A percentile compares a stretch with the other conserved stretches of the same genome.
Evolutionary conservation across 2,329 filamentous ascomycete species (phyloP).

Genomic region (Biscogniauxia mediterranea): DNA sequence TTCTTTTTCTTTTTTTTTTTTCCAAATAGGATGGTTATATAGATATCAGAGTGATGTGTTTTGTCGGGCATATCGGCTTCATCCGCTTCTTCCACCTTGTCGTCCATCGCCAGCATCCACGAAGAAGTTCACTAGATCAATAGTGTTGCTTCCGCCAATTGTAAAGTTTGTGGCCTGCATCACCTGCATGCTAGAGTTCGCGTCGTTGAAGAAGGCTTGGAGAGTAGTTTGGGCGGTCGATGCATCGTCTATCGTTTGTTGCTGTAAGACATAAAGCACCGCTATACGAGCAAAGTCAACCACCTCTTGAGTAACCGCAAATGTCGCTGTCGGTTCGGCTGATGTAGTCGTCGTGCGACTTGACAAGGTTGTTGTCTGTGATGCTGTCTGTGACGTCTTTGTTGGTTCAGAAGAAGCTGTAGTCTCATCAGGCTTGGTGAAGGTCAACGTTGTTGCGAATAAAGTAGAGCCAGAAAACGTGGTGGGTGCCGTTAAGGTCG

Average conservation of each 20-base stretch:
- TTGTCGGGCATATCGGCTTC: background rate
- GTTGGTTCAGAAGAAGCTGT: constrained; percentile 18
- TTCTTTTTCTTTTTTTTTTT: background rate
- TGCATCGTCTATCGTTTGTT: constrained; percentile 49
- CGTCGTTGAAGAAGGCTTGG: constrained; percentile 52
- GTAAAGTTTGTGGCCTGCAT: constrained; percentile 41
- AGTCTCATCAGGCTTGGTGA: constrained; percentile 12
- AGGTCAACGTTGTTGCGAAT: constrained; percentile 32
- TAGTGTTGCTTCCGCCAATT: constrained; percentile 44
- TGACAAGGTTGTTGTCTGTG: constrained; percentile 26
- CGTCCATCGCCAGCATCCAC: constrained; percentile 36
- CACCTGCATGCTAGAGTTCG: constrained; percentile 30
- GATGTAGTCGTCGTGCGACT: constrained; percentile 21
- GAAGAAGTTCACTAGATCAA: constrained; percentile 50
- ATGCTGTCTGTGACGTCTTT: constrained; percentile 10
- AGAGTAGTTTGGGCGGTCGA: constrained; percentile 53
- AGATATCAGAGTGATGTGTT: background rate
- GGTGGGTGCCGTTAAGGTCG: constrained; percentile 22
- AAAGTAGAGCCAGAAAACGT: constrained; percentile 29
- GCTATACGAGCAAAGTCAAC: constrained; percentile 64
- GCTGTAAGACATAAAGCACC: constrained; percentile 61
- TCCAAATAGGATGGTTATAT: background rate
- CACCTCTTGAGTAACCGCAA: constrained; percentile 52
- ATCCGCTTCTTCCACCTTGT: constrained; percentile 22
- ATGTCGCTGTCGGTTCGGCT: constrained; percentile 35